These are phyloP conservation scores for Botrytis porri DNA, from an alignment of 2,329 filamentous ascomycete species.

Conservation along the genomic window DNA sequence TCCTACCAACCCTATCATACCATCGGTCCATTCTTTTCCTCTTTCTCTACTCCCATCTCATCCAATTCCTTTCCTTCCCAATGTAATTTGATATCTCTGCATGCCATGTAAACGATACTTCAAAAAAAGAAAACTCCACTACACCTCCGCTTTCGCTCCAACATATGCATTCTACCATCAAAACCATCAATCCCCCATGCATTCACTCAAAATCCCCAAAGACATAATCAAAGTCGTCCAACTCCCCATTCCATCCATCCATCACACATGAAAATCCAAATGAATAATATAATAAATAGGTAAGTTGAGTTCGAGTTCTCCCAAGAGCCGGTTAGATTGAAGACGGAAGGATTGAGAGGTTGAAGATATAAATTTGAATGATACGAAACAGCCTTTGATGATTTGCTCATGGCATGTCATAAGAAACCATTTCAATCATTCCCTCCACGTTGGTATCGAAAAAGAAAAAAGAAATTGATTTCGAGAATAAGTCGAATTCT, in stretches of 20 bases:
- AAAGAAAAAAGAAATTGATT: neutral
- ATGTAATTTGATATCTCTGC: constrained; percentile 3
- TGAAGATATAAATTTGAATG: neutral
- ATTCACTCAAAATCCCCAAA: neutral
- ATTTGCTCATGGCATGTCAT: neutral
- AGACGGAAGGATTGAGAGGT: neutral
- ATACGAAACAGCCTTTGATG: neutral
- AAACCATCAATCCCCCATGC: neutral
- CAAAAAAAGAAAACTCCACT: constrained; percentile 5
- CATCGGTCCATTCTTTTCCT: neutral
- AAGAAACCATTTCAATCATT: neutral
- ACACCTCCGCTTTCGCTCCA: neutral
- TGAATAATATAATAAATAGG: constrained; percentile 9
- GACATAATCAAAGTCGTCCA: constrained; percentile 7
- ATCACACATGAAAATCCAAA: constrained; percentile 13
- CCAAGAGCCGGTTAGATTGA: constrained; percentile 5
- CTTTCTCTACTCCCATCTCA: neutral
- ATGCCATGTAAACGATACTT: neutral
- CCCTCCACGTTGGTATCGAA: neutral
- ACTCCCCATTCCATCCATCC: neutral
- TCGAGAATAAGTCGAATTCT: neutral
- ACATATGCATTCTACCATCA: neutral
- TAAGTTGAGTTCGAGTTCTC: neutral
- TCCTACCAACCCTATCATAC: neutral
- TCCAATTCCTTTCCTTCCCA: neutral